Percentiles rank a stretch among this genome's conserved stretches.
These are phyloP conservation scores for Beauveria varroae DNA, from an alignment of 2,329 filamentous ascomycete genomes.

Conservation along the genomic window DNA sequence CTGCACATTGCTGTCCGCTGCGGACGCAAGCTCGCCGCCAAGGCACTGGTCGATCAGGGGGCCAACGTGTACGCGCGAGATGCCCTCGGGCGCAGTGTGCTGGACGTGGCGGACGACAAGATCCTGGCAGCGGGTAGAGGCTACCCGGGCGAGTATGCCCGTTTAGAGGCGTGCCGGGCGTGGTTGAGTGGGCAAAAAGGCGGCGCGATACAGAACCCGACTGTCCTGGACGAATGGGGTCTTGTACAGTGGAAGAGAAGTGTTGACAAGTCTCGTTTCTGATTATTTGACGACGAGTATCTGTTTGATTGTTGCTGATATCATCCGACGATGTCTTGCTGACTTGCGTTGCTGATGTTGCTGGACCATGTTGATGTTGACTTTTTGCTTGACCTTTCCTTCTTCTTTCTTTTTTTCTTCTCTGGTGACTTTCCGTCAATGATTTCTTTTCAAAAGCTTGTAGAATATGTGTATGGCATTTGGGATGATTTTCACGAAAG, in stretches of 20 bases:
- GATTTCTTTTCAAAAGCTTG: background rate
- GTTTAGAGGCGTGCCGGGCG: conserved; percentile 38
- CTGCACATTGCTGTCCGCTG: conserved; percentile 46
- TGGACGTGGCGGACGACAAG: conserved; percentile 38
- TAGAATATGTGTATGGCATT: background rate
- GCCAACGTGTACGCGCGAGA: conserved; percentile 43
- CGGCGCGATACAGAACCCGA: conserved; percentile 31
- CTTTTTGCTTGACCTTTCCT: background rate
- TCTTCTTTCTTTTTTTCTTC: background rate
- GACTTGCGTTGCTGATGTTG: too few relatives aligned
- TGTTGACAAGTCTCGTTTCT: background rate
- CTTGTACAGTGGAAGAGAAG: background rate
- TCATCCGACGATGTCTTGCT: too few relatives aligned
- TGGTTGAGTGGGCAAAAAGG: conserved; percentile 33
- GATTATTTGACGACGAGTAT: background rate
- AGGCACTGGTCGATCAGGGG: conserved; percentile 36
- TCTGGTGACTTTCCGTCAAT: background rate
- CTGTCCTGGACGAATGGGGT: conserved; percentile 34
- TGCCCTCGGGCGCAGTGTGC: conserved; percentile 33
- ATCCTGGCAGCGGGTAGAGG: conserved; percentile 16
- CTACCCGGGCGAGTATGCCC: conserved; percentile 27
- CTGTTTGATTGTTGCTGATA: too few relatives aligned
- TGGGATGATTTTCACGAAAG: background rate
- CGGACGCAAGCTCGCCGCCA: conserved; percentile 45
- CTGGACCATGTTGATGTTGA: background rate